Evolutionary conservation across 306 rosid species (phyloP).

Genomic region (Parietaria judaica): DNA sequence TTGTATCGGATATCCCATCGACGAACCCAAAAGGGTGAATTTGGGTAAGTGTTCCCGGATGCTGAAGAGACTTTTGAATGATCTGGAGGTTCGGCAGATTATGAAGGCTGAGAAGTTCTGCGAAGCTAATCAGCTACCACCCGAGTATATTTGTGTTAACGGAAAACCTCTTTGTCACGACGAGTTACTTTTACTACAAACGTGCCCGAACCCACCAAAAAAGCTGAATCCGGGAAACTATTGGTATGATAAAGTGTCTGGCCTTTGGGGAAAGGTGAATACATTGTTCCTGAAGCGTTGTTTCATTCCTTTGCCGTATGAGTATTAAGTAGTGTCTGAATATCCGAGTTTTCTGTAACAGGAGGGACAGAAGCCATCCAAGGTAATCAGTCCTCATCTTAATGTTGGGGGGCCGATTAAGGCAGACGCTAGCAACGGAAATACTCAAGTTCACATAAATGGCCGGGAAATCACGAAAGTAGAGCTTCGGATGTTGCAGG

Average conservation of each 20-base stretch:
- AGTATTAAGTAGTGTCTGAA: slow-evolving; percentile 13
- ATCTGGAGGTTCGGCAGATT: slow-evolving; percentile 73
- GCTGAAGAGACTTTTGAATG: slow-evolving; percentile 78
- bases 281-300: slow-evolving; percentile 11
- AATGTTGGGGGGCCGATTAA: slow-evolving; percentile 79
- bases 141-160: slow-evolving; percentile 70
- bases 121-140: slow-evolving; percentile 87
- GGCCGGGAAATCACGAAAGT: slow-evolving; percentile 90
- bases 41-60: slow-evolving; percentile 87
- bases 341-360: slow-evolving; percentile 31
- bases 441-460: slow-evolving; percentile 86
- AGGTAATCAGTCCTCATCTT: slow-evolving; percentile 77
- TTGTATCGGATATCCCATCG: slow-evolving; percentile 76
- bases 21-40: slow-evolving; percentile 61
- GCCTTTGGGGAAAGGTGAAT: slow-evolving; percentile 99
- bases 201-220: slow-evolving; percentile 74
- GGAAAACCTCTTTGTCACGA: slow-evolving; percentile 69
- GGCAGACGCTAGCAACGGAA: slow-evolving; percentile 85
- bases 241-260: slow-evolving; percentile 99
- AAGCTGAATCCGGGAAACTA: slow-evolving; percentile 90
- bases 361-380: slow-evolving; percentile 95
- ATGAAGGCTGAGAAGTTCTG: slow-evolving; percentile 83
- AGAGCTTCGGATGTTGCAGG: slow-evolving; percentile 99
- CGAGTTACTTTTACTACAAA: slow-evolving; percentile 59
- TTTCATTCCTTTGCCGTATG: slow-evolving; percentile 2